A percentile compares a stretch with the other conserved stretches of the same genome.
These are phyloP conservation scores for Lentinula novae-zelandiae DNA, from an alignment of 1,284 basidiomycete genomes.

Conservation along the genomic window DNA sequence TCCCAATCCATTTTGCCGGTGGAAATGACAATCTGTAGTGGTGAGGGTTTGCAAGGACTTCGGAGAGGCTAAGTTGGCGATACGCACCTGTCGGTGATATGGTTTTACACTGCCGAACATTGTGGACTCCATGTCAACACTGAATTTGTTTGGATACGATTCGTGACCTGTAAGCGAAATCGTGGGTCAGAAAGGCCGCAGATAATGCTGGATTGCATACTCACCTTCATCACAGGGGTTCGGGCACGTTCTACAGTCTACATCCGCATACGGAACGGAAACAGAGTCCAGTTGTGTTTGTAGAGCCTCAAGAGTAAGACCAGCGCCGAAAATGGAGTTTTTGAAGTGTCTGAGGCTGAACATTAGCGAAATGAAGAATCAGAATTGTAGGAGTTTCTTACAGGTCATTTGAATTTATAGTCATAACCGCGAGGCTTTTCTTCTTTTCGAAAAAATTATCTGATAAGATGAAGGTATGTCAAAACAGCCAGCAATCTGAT, in stretches of 20 bases:
- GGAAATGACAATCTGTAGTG: constrained; percentile 72
- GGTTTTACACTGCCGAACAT: constrained; percentile 83
- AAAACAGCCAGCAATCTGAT: not conserved
- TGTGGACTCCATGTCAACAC: constrained; percentile 73
- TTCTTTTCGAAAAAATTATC: constrained; percentile 21
- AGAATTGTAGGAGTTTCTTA: not conserved
- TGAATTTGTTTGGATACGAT: constrained; percentile 66
- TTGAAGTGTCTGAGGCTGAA: constrained; percentile 33
- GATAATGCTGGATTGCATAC: not conserved
- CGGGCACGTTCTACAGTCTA: constrained; percentile 71
- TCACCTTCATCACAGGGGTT: constrained; percentile 75
- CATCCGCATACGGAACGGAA: constrained; percentile 65
- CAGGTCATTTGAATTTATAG: constrained; percentile 8
- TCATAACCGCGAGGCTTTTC: not conserved
- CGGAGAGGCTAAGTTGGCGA: not conserved
- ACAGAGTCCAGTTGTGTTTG: constrained; percentile 42
- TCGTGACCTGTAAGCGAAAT: constrained; percentile 53
- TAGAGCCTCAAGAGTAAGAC: constrained; percentile 29
- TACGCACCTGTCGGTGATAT: constrained; percentile 67
- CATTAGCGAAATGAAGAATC: constrained; percentile 25
- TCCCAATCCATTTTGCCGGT: constrained; percentile 89
- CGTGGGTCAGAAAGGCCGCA: not conserved
- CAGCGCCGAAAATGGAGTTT: constrained; percentile 34
- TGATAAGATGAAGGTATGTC: constrained; percentile 27
- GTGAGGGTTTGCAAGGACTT: constrained; percentile 8